Evolutionary conservation across 495 filamentous ascomycete species (phyloP), one percentile per base, ranked within the genome.

Genomic region (Poronia punctata): DNA sequence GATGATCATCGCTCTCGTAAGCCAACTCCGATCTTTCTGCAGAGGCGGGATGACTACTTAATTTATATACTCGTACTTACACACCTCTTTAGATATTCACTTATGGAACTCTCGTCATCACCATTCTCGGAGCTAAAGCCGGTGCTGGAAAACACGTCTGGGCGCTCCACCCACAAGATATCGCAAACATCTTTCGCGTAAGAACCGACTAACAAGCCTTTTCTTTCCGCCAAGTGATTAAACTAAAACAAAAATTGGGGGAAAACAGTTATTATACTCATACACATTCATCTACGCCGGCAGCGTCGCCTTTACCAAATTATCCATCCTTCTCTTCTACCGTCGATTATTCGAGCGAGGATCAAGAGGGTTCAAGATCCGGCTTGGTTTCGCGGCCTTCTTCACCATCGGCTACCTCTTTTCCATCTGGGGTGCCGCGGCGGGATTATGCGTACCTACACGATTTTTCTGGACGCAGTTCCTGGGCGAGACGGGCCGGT

Each of bases 291-390:
- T 66, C 33, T 65, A 69, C 37, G 57, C 57, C 4, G 50, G 48
- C 15, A 39, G 49, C 0, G 53, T 57, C 27, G 50, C 63, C 25
- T 51, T 55, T 22, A 64, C 54, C 27, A 61, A 60, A 33, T 26
- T 63, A 20, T 65, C 65, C 3, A 63, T 68, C 24, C 38, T 64
- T 5, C 41, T 57, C 2, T 64, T 66, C 38, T 66, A 64, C 35
- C 38, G 48, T 14, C 52, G 62, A 7, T 30, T 64, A 11, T 66
- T 66, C 35, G 29, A 52, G 20, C 28, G 48, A 30, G 48, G 48
- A 10, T 47, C 48, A n/a, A 36, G 12, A 44, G 47, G 38, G 27
- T 52, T 62, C 17, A 42, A 54, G 3, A 34, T 31, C 8, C 43
- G 33, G 8, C 35, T 60, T 8, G 38, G 33, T 14, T 25, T 53